Percentiles rank a stretch among this genome's conserved stretches.
These are phyloP conservation scores for Penicillium sp. DNA, from an alignment of 2,329 filamentous ascomycete genomes.

Conservation along the genomic window DNA sequence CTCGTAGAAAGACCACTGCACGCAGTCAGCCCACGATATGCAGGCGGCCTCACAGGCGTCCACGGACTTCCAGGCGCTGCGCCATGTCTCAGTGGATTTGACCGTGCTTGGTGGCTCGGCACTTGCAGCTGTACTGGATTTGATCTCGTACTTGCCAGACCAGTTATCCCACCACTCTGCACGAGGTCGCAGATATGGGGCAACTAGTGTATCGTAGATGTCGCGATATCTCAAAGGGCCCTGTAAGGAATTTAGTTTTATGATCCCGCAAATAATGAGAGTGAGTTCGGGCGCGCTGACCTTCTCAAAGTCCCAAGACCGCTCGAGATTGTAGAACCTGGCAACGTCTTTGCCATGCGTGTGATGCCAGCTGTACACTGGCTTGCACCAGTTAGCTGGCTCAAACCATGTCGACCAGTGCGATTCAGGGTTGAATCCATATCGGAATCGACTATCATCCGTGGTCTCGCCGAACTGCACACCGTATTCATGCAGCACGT, in stretches of 20 bases:
- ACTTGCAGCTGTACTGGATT: constrained; percentile 17
- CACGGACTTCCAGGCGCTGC: constrained; percentile 26
- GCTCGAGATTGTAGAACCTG: constrained; percentile 25
- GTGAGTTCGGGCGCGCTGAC: neutral
- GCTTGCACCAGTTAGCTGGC: constrained; percentile 57
- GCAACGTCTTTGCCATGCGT: constrained; percentile 28
- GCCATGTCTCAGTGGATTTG: constrained; percentile 17
- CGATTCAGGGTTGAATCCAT: constrained; percentile 42
- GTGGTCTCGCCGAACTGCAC: constrained; percentile 49
- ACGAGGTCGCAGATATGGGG: constrained; percentile 20
- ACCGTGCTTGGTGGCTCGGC: constrained; percentile 18
- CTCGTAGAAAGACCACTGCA: constrained; percentile 33
- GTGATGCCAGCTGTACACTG: constrained; percentile 41
- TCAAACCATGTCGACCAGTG: constrained; percentile 25
- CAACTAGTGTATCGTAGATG: constrained; percentile 26
- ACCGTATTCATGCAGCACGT: constrained; percentile 53
- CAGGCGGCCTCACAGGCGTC: constrained; percentile 30
- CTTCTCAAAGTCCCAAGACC: constrained; percentile 26
- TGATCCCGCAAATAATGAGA: neutral
- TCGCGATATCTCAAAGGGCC: constrained; percentile 24
- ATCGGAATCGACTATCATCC: constrained; percentile 54
- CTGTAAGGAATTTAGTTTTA: constrained; percentile 8
- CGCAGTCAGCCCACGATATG: constrained; percentile 25
- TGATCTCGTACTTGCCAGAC: constrained; percentile 26
- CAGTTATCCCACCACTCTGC: constrained; percentile 30